These are phyloP conservation scores for Phytophthora fragariaefolia DNA, from an alignment of 352 stramenopile genomes.

Conservation along the genomic window DNA sequence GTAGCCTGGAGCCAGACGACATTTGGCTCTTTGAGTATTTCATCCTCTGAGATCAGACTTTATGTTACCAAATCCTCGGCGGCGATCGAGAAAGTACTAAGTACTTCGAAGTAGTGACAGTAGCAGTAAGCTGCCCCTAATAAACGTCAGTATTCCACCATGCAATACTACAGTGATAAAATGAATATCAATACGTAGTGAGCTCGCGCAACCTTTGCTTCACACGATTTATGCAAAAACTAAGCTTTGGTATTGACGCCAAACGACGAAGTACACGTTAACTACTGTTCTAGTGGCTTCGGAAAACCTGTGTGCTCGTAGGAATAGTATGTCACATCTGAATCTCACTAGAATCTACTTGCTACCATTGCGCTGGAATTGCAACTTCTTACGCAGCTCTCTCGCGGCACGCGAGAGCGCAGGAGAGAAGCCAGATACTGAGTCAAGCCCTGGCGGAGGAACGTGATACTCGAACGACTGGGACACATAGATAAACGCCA, in stretches of 20 bases:
- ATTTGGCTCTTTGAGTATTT: constrained; percentile 79
- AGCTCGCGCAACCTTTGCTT: too few relatives aligned
- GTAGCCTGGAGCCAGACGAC: constrained; percentile 47
- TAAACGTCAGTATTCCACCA: constrained; percentile 24
- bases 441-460: constrained; percentile 50
- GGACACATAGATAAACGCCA: constrained; percentile 69
- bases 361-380: constrained; percentile 35
- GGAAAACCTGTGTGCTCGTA: too few relatives aligned
- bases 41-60: constrained; percentile 51
- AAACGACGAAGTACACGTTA: too few relatives aligned
- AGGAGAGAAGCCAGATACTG: constrained; percentile 67
- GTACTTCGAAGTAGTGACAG: constrained; percentile 7
- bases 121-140: not conserved
- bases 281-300: too few relatives aligned
- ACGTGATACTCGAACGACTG: constrained; percentile 86
- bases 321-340: too few relatives aligned
- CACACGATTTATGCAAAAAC: too few relatives aligned
- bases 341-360: constrained; percentile 14
- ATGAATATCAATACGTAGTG: too few relatives aligned
- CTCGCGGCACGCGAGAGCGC: constrained; percentile 59
- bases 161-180: too few relatives aligned
- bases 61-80: constrained; percentile 15
- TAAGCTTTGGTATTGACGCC: too few relatives aligned
- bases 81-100: constrained; percentile 12
- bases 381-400: constrained; percentile 48